A percentile compares a stretch with the other conserved stretches of the same genome.
Evolutionary conservation across 306 rosid species (phyloP).

Genomic region (Citrullus mucosospermus): DNA sequence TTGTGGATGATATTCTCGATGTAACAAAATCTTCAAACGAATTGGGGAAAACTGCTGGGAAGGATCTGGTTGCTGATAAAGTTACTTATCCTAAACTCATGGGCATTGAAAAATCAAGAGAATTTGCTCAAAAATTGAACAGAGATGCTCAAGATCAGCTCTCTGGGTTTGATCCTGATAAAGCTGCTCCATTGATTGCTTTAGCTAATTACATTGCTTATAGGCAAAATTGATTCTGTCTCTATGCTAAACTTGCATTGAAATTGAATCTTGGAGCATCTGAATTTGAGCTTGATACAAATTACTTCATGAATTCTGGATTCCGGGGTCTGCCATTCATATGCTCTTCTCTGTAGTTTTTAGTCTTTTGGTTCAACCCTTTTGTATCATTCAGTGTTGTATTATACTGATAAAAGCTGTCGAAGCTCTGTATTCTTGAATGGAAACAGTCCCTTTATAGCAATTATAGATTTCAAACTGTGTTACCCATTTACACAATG

Average conservation of each 20-base stretch:
- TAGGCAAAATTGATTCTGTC: not conserved
- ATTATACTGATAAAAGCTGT: not conserved
- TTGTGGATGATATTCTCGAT: not conserved
- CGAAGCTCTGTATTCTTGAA: not conserved
- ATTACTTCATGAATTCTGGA: not conserved
- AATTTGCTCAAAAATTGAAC: not conserved
- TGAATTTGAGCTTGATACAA: not conserved
- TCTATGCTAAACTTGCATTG: not conserved
- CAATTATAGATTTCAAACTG: not conserved
- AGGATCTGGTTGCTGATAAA: not conserved
- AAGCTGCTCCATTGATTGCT: conserved; percentile 5
- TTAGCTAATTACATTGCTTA: not conserved
- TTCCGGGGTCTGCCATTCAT: not conserved
- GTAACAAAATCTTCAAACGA: conserved; percentile 1
- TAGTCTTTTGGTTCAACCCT: not conserved
- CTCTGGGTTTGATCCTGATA: not conserved
- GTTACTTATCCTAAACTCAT: not conserved
- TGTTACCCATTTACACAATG: not conserved
- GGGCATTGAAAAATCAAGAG: not conserved
- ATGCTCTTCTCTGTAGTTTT: not conserved
- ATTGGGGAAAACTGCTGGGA: not conserved
- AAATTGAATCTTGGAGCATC: not conserved
- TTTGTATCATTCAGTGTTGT: not conserved
- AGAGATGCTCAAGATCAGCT: conserved; percentile 1
- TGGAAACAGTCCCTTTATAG: not conserved